Base-by-base conservation (phyloP, 2,329 filamentous ascomycete species). In the Aspergillus transmontanensis region DNA sequence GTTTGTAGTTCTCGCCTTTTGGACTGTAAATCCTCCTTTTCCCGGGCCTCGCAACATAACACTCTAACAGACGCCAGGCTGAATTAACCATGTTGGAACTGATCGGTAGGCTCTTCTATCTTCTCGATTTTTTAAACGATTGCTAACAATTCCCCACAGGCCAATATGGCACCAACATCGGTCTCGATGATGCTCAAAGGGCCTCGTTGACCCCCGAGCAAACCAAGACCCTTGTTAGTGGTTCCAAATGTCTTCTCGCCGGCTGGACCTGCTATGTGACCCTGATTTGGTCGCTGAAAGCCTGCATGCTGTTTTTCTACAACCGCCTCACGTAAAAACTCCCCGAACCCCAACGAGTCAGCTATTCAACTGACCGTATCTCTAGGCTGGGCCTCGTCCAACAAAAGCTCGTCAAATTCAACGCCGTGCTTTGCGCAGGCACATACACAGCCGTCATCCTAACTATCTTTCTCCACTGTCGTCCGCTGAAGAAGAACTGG, bases 251-350 rank as follows among this genome's bases (percentile, higher is more conserved):
- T 23, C 70, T 75, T 9, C 64, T 75, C 67, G 73, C 76, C 2
- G 78, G 78, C 12, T 82, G 80, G 80, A 74, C 74, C 51, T 75
- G 77, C 58, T 82, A 82, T 60, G 72, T 79, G 7, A 76, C 76
- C 5, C 66, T 82, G 19, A 81, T 82, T 21, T 82, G 80, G 78
- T 73, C 54, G 4, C 69, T 82, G 28, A 82, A 82, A 62, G 78
- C 74, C 6, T 78, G 77, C 64, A 79, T 81, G 68, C 66, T 82
- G n/a, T 81, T 76, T 63, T 79, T 81, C 61, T 81, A 79, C 64
- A 72, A 75, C 54, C 75, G 80, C 48, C 73, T 82, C 64, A 82
- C 80, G 79, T 81, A 71, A 54, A 77, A 32, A 0, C 28, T 26
- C 19, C 28, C 4, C 28, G 12, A 19, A 28, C 12, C 16, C 14